Base-by-base conservation (phyloP, 345 rosid genomes). In the Punica granatum region DNA sequence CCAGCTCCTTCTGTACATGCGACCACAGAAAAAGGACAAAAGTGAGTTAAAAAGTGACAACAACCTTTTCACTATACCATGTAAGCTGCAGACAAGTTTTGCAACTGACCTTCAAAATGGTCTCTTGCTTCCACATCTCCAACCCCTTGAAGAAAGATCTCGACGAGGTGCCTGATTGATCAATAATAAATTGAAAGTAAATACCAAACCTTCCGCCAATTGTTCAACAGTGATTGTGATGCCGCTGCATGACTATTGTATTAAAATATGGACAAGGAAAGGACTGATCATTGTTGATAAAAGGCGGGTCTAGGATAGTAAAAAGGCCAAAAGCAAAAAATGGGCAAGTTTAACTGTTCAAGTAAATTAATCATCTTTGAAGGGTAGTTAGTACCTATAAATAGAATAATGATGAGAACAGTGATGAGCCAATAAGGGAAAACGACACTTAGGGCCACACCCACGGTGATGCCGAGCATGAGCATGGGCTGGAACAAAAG, bases 371-470 rank as follows among this genome's bases (percentile, higher is more conserved):
- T 6, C 23, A 60, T 26, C 18, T 33, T 18, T 61, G 19, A 19
- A 33, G 63, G 37, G 37, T 25, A 31, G 35, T 33, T 19, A 6
- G 42, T 68, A 88, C 97, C 97, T 25, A 90, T 6, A 66, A 92
- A 92, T 73, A 92, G 98, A 8, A 86, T 81, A 68, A 92, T 92
- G 80, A 90, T 92, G 68, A 92, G 89, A 15, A 92, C 87, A 35
- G 97, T 92, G 62, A 92, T 88, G 69, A 92, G 89, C 98, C 98
- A 92, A 74, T 88, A 90, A 49, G 98, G 98, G 71, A 92, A 92
- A 1, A 90, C 96, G 61, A 92, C 98, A 72, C 98, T 92, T 39
- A 92, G 79, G 26, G 96, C 59, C 62, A 92, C 98, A 44, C 98
- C 98, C 43, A 92, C 60, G 2, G 98, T 90, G 81, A 92, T 90